Conservation (phyloP, 2,329 filamentous ascomycete genomes). For the Microthyrium microscopicum region DNA sequence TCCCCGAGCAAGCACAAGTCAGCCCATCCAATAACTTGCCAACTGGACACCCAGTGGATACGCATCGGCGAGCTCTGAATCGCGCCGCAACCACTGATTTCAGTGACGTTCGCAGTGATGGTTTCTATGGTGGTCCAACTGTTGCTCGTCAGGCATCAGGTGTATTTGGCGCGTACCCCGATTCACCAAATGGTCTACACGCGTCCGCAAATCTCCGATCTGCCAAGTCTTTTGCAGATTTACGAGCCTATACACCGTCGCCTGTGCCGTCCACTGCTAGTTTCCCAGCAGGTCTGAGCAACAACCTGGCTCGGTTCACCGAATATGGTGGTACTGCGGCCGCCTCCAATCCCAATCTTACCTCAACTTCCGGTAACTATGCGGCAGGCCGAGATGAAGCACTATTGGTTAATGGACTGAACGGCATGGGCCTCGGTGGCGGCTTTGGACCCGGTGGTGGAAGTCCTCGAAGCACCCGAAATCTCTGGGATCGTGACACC, state of each 20-base stretch:
- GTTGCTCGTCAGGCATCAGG: constrained; percentile 64
- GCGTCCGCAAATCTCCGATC: constrained; percentile 69
- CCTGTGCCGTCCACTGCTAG: constrained; percentile 79
- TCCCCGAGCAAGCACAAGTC: constrained; percentile 38
- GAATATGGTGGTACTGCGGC: constrained; percentile 39
- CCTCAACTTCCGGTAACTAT: too few species aligned
- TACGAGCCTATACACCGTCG: constrained; percentile 88
- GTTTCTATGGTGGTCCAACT: constrained; percentile 58
- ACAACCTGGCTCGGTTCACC: constrained; percentile 45
- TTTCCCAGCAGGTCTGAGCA: constrained; percentile 54
- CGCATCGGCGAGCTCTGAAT: constrained; percentile 70
- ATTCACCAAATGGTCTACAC: constrained; percentile 51
- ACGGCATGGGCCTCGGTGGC: constrained; percentile 40
- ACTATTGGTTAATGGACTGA: constrained; percentile 46
- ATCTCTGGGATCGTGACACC: constrained; percentile 40
- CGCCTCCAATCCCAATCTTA: constrained; percentile 50
- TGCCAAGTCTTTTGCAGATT: constrained; percentile 90
- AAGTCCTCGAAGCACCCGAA: constrained; percentile 42
- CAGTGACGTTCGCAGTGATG: constrained; percentile 59
- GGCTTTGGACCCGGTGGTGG: constrained; percentile 26
- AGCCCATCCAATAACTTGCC: constrained; percentile 48
- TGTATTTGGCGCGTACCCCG: constrained; percentile 68
- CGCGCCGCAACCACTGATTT: constrained; percentile 97
- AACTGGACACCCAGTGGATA: constrained; percentile 51
- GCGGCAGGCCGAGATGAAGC: constrained; percentile 39